Base-by-base conservation (phyloP, 192 early-diverging fungal species). In the Funneliformis geosporum region DNA sequence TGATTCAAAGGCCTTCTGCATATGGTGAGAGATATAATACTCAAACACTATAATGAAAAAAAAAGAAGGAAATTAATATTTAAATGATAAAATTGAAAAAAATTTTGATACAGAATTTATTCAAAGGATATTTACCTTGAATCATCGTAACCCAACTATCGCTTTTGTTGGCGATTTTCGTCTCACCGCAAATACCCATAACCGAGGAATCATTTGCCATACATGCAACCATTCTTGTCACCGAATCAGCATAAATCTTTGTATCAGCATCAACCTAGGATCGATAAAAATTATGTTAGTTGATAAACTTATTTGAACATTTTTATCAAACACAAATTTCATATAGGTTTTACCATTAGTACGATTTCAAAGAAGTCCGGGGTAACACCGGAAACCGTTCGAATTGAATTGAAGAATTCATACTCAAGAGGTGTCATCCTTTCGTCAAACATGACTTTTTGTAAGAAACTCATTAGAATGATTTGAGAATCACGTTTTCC, bases 401-500 rank as follows among this genome's bases (percentile, higher is more conserved):
- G 93, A 79, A 95, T 94, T 9, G 88, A 85, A 68, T 91, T 91
- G 83, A 94, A 95, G 70, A 95, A 82, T 72, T 94, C 94, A 82
- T 93, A 94, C 81, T 95, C 94, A 61, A 95, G 86, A 68, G 88
- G 88, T 6, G 94, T 94, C 93, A 95, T 93, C 69, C 94, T 91
- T 82, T 95, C 94, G 82, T 95, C 92, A 85, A 93, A 95, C 89
- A 94, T 94, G 39, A 93, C 94, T 55, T 94, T 94, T 86, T 95
- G 92, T 83, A 99, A 81, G 84, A 99, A 99, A 75, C 93, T 93
- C 96, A 99, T 98, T 44, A 99, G 86, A 72, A 99, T 88, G 68
- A 99, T 91, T 85, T 99, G 97, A 11, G 96, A 96, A 83, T 99
- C 97, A 42, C 97, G 93, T 88, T 99, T 99, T 64, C 97, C 97